A percentile compares a stretch with the other conserved stretches of the same genome.
These are phyloP conservation scores for Xylaria sp. DNA, from an alignment of 2,329 filamentous ascomycete genomes.

Conservation along the genomic window DNA sequence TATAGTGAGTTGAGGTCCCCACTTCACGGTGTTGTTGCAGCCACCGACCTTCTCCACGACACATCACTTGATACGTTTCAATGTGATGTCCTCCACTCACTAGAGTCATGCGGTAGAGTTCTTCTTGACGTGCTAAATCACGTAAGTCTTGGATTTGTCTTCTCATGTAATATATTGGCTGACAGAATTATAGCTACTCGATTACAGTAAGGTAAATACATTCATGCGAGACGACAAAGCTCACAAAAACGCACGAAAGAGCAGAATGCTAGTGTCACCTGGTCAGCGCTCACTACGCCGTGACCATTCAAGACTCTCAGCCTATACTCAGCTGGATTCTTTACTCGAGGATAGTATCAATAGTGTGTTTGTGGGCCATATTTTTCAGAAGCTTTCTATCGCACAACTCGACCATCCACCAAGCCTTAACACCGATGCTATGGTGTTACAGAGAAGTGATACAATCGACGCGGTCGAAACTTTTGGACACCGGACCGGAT, in stretches of 20 bases:
- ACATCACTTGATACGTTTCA: background rate
- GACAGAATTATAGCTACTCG: background rate
- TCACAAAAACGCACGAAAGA: background rate
- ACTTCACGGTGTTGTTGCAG: background rate
- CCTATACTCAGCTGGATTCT: background rate
- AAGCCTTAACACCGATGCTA: background rate
- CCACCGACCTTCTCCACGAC: background rate
- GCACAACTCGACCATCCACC: background rate
- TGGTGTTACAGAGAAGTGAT: background rate
- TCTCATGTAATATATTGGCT: background rate
- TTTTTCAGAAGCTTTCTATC: background rate
- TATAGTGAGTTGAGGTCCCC: background rate
- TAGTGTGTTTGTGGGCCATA: background rate
- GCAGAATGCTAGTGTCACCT: background rate
- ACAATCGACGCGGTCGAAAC: background rate
- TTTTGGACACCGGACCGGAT: background rate
- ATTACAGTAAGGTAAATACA: background rate
- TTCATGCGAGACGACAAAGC: background rate
- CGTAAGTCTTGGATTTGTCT: background rate
- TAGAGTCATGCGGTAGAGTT: background rate
- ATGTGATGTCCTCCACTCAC: background rate
- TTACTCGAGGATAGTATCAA: background rate
- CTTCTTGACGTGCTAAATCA: background rate
- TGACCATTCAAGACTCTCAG: background rate
- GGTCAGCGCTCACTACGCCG: background rate